A percentile compares a stretch with the other conserved stretches of the same genome.
Evolutionary conservation across 495 filamentous ascomycete genomes (phyloP).

Genomic region (Aspergillus nanangensis): DNA sequence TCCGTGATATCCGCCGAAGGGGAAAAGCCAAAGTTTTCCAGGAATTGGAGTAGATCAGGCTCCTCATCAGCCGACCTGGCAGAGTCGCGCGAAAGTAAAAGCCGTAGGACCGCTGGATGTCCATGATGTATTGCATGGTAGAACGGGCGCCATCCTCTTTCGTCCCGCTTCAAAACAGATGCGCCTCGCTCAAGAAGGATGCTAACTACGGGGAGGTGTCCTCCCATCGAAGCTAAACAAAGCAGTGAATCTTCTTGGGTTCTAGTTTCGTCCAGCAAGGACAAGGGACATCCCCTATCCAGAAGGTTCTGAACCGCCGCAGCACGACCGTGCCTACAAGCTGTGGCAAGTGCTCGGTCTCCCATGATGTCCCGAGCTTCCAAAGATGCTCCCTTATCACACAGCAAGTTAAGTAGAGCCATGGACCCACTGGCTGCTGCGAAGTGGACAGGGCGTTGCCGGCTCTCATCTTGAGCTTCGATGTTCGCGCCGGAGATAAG

Average conservation of each 20-base stretch:
- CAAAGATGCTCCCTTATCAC: conserved; percentile 32
- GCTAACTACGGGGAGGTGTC: conserved; percentile 32
- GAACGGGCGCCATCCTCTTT: conserved; percentile 34
- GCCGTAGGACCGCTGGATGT: conserved; percentile 27
- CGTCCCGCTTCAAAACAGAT: conserved; percentile 34
- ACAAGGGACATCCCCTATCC: conserved; percentile 32
- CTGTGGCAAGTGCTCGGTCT: conserved; percentile 35
- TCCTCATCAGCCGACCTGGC: conserved; percentile 4
- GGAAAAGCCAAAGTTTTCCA: conserved; percentile 22
- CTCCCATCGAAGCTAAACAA: conserved; percentile 37
- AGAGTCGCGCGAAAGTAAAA: conserved; percentile 18
- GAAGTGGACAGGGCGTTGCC: conserved; percentile 36
- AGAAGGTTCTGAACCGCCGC: conserved; percentile 34
- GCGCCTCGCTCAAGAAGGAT: conserved; percentile 33
- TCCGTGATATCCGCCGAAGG: conserved; percentile 19
- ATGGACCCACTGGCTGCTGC: conserved; percentile 28
- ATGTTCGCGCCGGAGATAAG: conserved; percentile 35
- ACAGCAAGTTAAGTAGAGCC: conserved; percentile 30
- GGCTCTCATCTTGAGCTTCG: conserved; percentile 28
- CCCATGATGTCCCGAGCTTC: conserved; percentile 34
- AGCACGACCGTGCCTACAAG: conserved; percentile 30
- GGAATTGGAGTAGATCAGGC: conserved; percentile 10
- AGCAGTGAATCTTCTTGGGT: conserved; percentile 37
- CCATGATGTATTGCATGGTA: conserved; percentile 39
- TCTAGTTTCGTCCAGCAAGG: conserved; percentile 18